Evolutionary conservation across 768 basidiomycete genomes (phyloP).

Genomic region (Boletus sp.): DNA sequence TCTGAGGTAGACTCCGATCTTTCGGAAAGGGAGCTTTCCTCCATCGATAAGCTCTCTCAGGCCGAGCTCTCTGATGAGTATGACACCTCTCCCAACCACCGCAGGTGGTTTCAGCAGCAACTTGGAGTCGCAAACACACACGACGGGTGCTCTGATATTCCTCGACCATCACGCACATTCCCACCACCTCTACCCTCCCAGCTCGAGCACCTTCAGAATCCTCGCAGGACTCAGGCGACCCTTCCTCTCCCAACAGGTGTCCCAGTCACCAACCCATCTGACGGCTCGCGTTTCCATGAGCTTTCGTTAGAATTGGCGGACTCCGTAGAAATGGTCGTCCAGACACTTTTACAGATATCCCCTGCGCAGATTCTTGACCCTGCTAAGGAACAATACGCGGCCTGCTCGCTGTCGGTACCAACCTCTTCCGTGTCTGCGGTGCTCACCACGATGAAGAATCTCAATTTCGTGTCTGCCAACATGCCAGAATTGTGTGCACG

Average conservation of each 20-base stretch:
- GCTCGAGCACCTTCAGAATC: constrained; percentile 72
- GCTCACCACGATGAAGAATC: constrained; percentile 87
- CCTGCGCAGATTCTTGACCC: constrained; percentile 88
- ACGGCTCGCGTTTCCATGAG: constrained; percentile 49
- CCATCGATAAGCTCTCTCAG: constrained; percentile 30
- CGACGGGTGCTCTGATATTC: constrained; percentile 33
- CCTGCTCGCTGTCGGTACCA: constrained; percentile 83
- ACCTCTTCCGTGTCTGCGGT: constrained; percentile 85
- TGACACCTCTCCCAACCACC: constrained; percentile 25
- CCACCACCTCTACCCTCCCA: constrained; percentile 80
- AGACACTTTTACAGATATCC: constrained; percentile 86
- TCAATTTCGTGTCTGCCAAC: constrained; percentile 92
- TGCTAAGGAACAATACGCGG: constrained; percentile 91
- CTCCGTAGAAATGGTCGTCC: constrained; percentile 84
- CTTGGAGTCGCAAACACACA: constrained; percentile 13
- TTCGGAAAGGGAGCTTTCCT: constrained; percentile 43
- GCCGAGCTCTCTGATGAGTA: constrained; percentile 33
- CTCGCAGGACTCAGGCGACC: constrained; percentile 38
- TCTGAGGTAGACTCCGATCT: constrained; percentile 51
- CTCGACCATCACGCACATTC: constrained; percentile 70
- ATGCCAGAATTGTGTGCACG: constrained; percentile 44
- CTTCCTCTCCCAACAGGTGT: constrained; percentile 10
- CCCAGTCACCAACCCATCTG: constrained; percentile 19
- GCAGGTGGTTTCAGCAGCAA: constrained; percentile 26
- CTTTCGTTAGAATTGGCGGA: constrained; percentile 88